A percentile compares a stretch with the other conserved stretches of the same genome.
Conservation (phyloP, 257 asterid genomes). For the Fraxinus pennsylvanica region DNA sequence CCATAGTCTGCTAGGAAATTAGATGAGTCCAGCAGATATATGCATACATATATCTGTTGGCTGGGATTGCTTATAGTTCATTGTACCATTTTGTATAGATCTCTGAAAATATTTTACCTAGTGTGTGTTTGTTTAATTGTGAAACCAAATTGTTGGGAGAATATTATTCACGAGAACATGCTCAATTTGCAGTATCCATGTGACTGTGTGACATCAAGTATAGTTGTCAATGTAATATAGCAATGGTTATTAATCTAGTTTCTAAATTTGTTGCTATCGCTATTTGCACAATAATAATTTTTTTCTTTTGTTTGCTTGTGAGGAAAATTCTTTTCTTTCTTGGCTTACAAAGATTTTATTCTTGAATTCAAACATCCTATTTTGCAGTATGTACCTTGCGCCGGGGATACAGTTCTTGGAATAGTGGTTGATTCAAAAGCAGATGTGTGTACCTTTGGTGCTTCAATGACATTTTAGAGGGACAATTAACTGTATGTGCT, state of each 20-base stretch:
- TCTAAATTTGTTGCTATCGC: not conserved
- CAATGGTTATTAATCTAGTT: not conserved
- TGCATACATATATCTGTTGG: not conserved
- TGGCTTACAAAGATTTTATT: conserved; percentile 13
- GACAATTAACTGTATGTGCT: not conserved
- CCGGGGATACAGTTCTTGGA: conserved; percentile 88
- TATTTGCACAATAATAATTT: not conserved
- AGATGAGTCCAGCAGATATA: not conserved
- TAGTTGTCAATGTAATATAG: not conserved
- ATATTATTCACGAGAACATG: not conserved
- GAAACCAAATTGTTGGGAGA: not conserved
- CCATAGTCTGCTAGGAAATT: not conserved
- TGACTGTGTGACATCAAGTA: not conserved
- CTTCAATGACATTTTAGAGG: conserved; percentile 13
- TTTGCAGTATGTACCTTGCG: conserved; percentile 73
- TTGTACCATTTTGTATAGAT: not conserved
- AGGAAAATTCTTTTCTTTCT: not conserved
- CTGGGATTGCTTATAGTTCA: not conserved
- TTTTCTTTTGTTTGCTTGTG: not conserved
- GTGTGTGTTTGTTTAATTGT: not conserved
- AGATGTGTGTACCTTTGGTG: conserved; percentile 63
- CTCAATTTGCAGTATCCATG: not conserved
- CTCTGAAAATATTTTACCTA: not conserved
- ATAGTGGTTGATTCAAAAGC: conserved; percentile 78
- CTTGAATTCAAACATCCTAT: conserved; percentile 18